Base-by-base conservation (phyloP, 1,139 yeast species). In the Taphrina betulina region DNA sequence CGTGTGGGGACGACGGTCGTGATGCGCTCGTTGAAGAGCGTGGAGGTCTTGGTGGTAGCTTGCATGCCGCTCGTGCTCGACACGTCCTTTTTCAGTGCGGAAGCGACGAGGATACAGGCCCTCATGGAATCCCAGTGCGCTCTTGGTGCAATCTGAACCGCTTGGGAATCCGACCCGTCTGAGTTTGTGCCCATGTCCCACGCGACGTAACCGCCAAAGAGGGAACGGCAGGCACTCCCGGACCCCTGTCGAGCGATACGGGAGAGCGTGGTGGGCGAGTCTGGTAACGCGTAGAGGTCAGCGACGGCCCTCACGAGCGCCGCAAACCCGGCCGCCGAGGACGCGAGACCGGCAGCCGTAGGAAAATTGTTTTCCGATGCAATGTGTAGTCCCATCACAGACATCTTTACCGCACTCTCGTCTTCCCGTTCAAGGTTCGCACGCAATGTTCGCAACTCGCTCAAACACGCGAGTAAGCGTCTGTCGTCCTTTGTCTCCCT, bases 41-140 rank as follows among this genome's bases (percentile, higher is more conserved):
- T 86, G 3, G 96, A 88, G 1, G 97, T 89, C 43, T 78, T 74
- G 4, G 92, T 97, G 5, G 99, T 92, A 60, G 81, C 74, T 73
- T 94, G 98, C 99, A 92, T 92, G 53, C 99, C 98, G 26, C 85
- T 76, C 29, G 98, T 92, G 17, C 95, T 85, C 28, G 96, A 89
- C 1, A 95, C 90, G 67, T 90, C 98, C 72, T 92, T 92, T 71
- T 88, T 90, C 65, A 80, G 86, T 60, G 92, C 97, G 60, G 92
- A 83, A 19, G 89, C 97, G 20, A 92, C 98, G 62, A 90, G 77
- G 59, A 92, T 85, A 35, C 88, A 87, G 12, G 97, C 97, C 66
- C 84, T 83, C 83, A 92, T 85, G 42, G 80, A 77, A 35, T 96
- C 90, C 99, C 98, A 92, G 71, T 88, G 95, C 37, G 75, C 76